Evolutionary conservation across 2,329 filamentous ascomycete species (phyloP), one percentile per base, ranked within the genome.

Genomic region (Blumeriella jaapii): DNA sequence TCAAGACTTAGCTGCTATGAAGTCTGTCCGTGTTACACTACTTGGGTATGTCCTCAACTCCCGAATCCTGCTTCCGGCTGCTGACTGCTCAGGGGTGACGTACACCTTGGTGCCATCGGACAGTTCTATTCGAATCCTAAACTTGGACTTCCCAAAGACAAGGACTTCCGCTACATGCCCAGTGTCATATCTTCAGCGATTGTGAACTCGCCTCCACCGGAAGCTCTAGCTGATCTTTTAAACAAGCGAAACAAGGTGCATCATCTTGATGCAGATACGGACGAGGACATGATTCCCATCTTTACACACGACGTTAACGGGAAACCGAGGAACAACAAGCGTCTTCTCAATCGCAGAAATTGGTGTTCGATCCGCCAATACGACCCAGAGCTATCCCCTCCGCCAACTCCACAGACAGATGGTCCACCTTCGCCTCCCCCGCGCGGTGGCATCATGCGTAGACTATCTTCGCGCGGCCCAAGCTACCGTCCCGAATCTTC

Each of bases 101-200:
- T 96, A 13, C 87, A 96, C 58, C 68, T 98, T 16, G 87, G 81
- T 9, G 91, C 86, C 6, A 73, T 95, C 24, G 91, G 91, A 2
- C 87, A 94, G 48, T 96, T 98, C 61, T 95, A 89, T 61, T 91
- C 84, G 7, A 93, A 93, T 54, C 78, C 85, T 10, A 91, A 85
- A 57, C 66, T 89, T 14, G 65, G 67, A 5, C 64, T 94, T 19
- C 65, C 82, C 3, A 96, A 95, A 58, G 84, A 96, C 60, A 78
- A 77, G 47, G 91, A 98, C 56, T 87, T 91, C 53, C 73, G 91
- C 42, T 98, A 98, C 56, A 98, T 98, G 81, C 83, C 86, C 4
- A 98, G 98, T 51, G 63, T 98, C 40, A 77, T 96, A 47, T 93
- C 86, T 1, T 95, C 87, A 0, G 86, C 87, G 9, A 96, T 98